These are phyloP conservation scores for Sarocladium brachiariae DNA, from an alignment of 2,329 filamentous ascomycete genomes.

Conservation along the genomic window DNA sequence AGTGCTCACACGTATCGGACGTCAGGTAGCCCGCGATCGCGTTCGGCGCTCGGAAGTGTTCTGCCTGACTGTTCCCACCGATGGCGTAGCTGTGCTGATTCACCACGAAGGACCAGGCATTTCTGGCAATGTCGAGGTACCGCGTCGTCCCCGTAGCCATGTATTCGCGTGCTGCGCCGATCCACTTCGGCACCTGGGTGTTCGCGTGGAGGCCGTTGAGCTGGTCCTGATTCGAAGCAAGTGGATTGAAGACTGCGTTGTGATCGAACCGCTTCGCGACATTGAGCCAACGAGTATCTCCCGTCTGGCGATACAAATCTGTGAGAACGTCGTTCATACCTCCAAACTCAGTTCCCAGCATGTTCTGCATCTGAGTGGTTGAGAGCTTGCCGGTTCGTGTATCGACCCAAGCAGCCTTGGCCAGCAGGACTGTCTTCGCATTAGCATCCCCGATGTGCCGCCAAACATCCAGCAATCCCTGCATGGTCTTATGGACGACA, in stretches of 20 bases:
- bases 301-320: slow-evolving; percentile 39
- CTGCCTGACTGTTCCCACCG: slow-evolving; percentile 45
- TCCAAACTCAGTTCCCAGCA: slow-evolving; percentile 43
- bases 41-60: slow-evolving; percentile 41
- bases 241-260: slow-evolving; percentile 37
- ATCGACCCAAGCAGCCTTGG: slow-evolving; percentile 42
- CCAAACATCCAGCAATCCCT: slow-evolving; percentile 44
- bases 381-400: slow-evolving; percentile 35
- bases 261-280: slow-evolving; percentile 44
- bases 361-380: slow-evolving; percentile 37
- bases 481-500: slow-evolving; percentile 46
- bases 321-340: slow-evolving; percentile 47
- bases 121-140: slow-evolving; percentile 41
- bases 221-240: slow-evolving; percentile 36
- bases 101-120: slow-evolving; percentile 42
- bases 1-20: slow-evolving; percentile 42
- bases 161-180: slow-evolving; percentile 41
- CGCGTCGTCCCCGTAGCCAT: slow-evolving; percentile 36
- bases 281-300: slow-evolving; percentile 37
- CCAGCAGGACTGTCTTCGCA: slow-evolving; percentile 36
- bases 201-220: slow-evolving; percentile 45
- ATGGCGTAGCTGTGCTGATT: slow-evolving; percentile 44
- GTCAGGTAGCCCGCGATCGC: slow-evolving; percentile 37
- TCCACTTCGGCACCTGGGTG: slow-evolving; percentile 48
- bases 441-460: slow-evolving; percentile 34